Evolutionary conservation across 495 filamentous ascomycete species (phyloP).

Genomic region (Choiromyces venosus): DNA sequence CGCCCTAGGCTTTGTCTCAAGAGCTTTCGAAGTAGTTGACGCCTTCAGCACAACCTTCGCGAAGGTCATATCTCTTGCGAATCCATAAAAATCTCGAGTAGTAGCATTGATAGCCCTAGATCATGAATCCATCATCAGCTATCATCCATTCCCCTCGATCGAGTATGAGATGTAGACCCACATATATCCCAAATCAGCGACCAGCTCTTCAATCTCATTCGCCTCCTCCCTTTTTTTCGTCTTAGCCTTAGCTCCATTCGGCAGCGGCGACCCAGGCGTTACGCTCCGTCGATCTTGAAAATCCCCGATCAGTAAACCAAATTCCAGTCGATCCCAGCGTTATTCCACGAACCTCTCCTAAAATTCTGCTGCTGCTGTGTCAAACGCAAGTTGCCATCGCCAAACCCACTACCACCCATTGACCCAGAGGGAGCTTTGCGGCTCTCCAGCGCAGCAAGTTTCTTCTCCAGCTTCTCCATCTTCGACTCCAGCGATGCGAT

Average conservation of each 20-base stretch:
- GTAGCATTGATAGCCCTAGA: constrained; percentile 81
- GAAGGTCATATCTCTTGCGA: constrained; percentile 77
- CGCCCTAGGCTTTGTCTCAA: constrained; percentile 47
- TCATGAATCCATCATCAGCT: constrained; percentile 7
- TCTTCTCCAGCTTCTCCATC: constrained; percentile 74
- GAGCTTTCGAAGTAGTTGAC: constrained; percentile 54
- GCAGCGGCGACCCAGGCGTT: constrained; percentile 3
- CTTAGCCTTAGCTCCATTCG: constrained; percentile 8
- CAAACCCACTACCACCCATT: background rate
- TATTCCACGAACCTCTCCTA: background rate
- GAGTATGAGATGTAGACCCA: constrained; percentile 44
- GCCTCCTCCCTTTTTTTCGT: constrained; percentile 54
- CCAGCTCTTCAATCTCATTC: constrained; percentile 70
- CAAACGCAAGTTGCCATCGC: background rate
- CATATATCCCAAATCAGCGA: constrained; percentile 77
- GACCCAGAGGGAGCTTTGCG: constrained; percentile 13
- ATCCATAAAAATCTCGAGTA: constrained; percentile 83
- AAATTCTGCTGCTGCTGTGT: background rate
- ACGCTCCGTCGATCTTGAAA: constrained; percentile 9
- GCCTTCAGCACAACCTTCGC: constrained; percentile 69
- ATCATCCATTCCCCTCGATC: constrained; percentile 6
- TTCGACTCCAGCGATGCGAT: constrained; percentile 84
- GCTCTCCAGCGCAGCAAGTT: constrained; percentile 35
- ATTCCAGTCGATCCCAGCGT: background rate
- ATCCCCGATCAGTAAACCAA: background rate